phyloP scores from a whole-genome alignment of 768 basidiomycete genomes.

The Leccinum aurantiacum region DNA sequence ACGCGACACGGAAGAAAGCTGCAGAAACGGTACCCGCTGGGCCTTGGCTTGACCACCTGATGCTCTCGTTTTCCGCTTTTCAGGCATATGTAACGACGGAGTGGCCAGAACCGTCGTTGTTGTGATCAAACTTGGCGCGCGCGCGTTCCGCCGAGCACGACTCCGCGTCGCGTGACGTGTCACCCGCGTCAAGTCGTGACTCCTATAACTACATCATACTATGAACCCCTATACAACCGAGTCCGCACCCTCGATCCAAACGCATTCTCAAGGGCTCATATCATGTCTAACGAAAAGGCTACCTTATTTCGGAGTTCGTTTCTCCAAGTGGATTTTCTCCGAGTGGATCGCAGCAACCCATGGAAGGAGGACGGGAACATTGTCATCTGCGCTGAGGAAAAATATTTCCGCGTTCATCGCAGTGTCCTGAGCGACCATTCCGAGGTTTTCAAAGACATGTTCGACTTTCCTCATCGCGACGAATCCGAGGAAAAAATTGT shows the following conservation, averaged over 20 bases:
- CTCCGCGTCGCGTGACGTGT: constrained; percentile 29
- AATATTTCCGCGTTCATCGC: constrained; percentile 34
- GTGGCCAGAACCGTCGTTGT: not conserved
- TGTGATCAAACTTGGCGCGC: constrained; percentile 1
- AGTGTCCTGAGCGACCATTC: constrained; percentile 27
- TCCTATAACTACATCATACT: no score
- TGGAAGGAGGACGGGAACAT: constrained; percentile 28
- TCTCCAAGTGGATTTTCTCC: not conserved
- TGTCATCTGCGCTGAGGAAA: constrained; percentile 23
- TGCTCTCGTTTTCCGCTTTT: constrained; percentile 25
- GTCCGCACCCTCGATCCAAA: not conserved
- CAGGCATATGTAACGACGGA: constrained; percentile 19
- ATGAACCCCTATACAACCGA: no score
- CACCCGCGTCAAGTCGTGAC: constrained; percentile 15
- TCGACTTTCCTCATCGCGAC: constrained; percentile 3
- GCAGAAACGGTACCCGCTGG: constrained; percentile 19
- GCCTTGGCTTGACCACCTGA: constrained; percentile 8
- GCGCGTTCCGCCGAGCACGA: not conserved
- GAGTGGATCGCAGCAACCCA: not conserved
- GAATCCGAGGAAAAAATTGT: constrained; percentile 6
- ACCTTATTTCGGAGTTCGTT: no score
- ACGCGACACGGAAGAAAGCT: not conserved
- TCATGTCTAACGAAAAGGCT: not conserved
- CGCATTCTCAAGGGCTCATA: no score
- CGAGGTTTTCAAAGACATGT: constrained; percentile 32